Percentiles rank a stretch among this genome's conserved stretches.
These are phyloP conservation scores for Cercospora sesami DNA, from an alignment of 2,329 filamentous ascomycete species.

Conservation along the genomic window DNA sequence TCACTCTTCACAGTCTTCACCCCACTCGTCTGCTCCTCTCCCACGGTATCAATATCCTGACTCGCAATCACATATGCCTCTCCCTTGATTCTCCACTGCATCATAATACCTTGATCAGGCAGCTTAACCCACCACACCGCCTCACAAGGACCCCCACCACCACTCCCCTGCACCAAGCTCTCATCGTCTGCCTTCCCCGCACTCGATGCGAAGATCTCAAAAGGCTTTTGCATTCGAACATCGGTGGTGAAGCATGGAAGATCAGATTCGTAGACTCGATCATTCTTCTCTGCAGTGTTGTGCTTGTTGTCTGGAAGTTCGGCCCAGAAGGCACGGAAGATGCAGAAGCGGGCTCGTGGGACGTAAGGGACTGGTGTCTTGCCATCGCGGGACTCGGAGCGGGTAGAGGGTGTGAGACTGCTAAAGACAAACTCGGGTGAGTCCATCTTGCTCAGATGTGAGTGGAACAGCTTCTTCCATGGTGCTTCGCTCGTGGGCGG, in stretches of 20 bases:
- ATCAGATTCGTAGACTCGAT: slow-evolving; percentile 70
- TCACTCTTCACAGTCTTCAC: slow-evolving; percentile 60
- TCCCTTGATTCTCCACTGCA: slow-evolving; percentile 84
- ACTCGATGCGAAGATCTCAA: slow-evolving; percentile 63
- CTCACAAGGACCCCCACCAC: slow-evolving; percentile 72
- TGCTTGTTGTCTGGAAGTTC: slow-evolving; percentile 69
- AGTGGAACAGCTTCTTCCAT: slow-evolving; percentile 54
- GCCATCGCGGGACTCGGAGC: slow-evolving; percentile 30
- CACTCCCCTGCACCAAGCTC: slow-evolving; percentile 52
- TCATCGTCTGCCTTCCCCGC: slow-evolving; percentile 49
- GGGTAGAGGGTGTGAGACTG: slow-evolving; percentile 45
- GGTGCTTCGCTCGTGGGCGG: slow-evolving; percentile 47
- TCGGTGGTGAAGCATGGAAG: slow-evolving; percentile 84
- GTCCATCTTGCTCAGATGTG: slow-evolving; percentile 52
- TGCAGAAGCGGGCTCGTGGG: slow-evolving; percentile 71
- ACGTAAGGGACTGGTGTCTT: slow-evolving; percentile 45
- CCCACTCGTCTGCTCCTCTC: slow-evolving; percentile 52
- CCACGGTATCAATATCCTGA: slow-evolving; percentile 60
- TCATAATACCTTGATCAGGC: slow-evolving; percentile 52
- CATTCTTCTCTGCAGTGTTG: slow-evolving; percentile 72
- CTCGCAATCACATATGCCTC: slow-evolving; percentile 69
- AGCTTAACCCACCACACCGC: slow-evolving; percentile 74
- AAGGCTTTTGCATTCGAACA: slow-evolving; percentile 78
- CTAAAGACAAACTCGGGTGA: slow-evolving; percentile 54
- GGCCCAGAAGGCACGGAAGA: slow-evolving; percentile 83